Percentiles rank a stretch among this genome's conserved stretches.
These are phyloP conservation scores for Berkeleyomyces basicola DNA, from an alignment of 2,329 filamentous ascomycete species.

Conservation along the genomic window DNA sequence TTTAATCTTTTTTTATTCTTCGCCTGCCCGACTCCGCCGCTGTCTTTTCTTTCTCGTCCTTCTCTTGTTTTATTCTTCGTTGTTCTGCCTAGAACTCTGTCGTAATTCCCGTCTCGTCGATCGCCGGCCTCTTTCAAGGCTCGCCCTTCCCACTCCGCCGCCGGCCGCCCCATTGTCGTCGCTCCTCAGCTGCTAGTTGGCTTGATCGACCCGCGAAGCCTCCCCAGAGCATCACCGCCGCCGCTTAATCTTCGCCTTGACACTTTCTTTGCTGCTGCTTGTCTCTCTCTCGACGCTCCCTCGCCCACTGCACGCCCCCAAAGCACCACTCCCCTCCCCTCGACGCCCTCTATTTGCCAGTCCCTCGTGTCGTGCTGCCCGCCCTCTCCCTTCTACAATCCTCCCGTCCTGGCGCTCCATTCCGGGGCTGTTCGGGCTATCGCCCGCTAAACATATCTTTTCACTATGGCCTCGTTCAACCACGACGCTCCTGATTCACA, in stretches of 20 bases:
- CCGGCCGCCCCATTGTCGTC: background rate
- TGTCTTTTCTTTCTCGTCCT: background rate
- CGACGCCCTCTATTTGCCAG: background rate
- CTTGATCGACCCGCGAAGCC: background rate
- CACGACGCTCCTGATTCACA: background rate
- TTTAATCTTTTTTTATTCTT: background rate
- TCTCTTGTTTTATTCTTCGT: background rate
- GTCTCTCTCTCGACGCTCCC: background rate
- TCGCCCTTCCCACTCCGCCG: background rate
- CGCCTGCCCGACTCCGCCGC: background rate
- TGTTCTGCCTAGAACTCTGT: too few species aligned
- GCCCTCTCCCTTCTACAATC: slow-evolving; percentile 13
- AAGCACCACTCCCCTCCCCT: background rate
- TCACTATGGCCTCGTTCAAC: slow-evolving; percentile 7
- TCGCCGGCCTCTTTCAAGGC: background rate
- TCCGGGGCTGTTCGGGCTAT: slow-evolving; percentile 14
- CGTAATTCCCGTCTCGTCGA: background rate
- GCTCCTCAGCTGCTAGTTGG: background rate
- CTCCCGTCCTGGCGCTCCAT: slow-evolving; percentile 13
- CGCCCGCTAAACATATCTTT: slow-evolving; percentile 13
- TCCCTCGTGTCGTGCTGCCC: background rate
- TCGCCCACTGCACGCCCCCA: background rate
- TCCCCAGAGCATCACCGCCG: background rate
- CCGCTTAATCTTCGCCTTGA: background rate
- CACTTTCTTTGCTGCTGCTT: background rate